Evolutionary conservation across 208 protist species (phyloP), one percentile per base, ranked within the genome.

Genomic region (Leishmania major): DNA sequence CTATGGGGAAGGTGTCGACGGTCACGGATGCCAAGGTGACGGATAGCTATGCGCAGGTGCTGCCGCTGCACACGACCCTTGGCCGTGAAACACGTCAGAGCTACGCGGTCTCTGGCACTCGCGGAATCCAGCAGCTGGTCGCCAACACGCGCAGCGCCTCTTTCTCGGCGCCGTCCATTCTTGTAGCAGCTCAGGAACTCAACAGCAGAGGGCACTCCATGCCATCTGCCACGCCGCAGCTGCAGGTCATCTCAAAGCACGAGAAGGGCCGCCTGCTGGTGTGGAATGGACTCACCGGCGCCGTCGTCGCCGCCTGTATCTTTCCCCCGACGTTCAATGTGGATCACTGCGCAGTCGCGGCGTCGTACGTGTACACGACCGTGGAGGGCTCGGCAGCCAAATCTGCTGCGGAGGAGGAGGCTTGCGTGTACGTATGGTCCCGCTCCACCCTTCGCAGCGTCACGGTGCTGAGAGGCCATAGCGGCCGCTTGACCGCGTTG

Each of bases 381-480:
- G 81, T 96, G 49, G 89, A 95, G 73, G 88, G 84, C 71, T 85
- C 87, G 0, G 74, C 77, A 0, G 83, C 72, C 7, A 80, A 80
- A 35, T 82, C 88, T 40, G 82, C 82, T 17, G 70, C 87, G 35
- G 88, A 95, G 64, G 90, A 90, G 62, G 93, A 95, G 59, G 77
- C 71, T 7, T 88, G 86, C 83, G 84, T 98, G 7, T 94, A 94
- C 73, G 87, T 92, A 25, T 98, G 93, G 93, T 69, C 90, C 66
- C 79, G 85, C 4, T 67, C 81, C 35, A 89, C 90, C 45, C 76
- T 96, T 47, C 78, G 89, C 74, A 75, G 81, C 7, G 84, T 88
- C 35, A 84, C 79, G 37, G 85, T 85, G 31, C 76, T 98, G 55
- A 79, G 84, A 35, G 86, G 89, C 0, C 94, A 97, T 84, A 75